Conservation (phyloP, 169 alveolate species). For the Fabrea salina region DNA sequence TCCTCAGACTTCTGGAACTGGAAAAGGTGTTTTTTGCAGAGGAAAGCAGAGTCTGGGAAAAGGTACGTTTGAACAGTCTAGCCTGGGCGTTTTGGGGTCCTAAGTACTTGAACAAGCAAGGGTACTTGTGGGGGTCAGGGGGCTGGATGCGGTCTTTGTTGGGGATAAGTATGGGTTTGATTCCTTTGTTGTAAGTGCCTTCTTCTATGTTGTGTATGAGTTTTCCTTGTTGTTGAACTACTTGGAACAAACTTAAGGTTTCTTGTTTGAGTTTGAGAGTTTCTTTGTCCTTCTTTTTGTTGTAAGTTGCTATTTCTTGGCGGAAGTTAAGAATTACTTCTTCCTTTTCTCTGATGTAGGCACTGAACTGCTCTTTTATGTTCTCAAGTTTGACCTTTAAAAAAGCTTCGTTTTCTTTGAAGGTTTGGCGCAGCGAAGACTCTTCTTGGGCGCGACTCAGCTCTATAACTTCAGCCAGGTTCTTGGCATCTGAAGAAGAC, state of each 20-base stretch:
- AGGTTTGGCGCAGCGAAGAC: background rate
- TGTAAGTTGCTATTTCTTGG: background rate
- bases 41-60: too few species aligned
- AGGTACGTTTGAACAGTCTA: too few species aligned
- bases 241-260: background rate
- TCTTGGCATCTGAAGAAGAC: background rate
- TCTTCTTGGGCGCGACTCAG: background rate
- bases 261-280: background rate
- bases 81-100: too few species aligned
- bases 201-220: conserved; percentile 1
- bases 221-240: background rate
- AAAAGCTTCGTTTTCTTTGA: background rate
- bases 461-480: background rate
- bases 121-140: too few species aligned
- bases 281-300: background rate
- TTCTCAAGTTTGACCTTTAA: background rate
- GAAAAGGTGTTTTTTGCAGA: too few species aligned
- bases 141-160: background rate
- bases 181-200: conserved; percentile 21
- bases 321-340: background rate
- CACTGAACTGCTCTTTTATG: background rate
- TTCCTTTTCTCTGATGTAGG: background rate
- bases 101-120: too few species aligned
- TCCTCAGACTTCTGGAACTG: too few species aligned
- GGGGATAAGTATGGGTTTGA: conserved; percentile 14